Conservation (phyloP, 805 yeast species). For the Hanseniaspora hatyaiensis region DNA sequence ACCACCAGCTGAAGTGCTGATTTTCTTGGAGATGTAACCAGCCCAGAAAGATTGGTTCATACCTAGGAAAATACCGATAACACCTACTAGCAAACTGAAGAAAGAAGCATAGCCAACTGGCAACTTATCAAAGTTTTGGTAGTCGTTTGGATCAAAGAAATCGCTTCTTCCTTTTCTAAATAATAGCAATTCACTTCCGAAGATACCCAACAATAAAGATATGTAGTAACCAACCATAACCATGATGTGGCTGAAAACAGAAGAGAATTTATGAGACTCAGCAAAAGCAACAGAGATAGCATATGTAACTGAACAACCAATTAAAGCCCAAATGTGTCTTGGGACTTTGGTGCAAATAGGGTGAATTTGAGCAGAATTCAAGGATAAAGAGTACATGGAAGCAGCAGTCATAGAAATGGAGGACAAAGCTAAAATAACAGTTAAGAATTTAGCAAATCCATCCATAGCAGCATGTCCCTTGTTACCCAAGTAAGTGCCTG, state of each 20-base stretch:
- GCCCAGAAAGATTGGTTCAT: constrained; percentile 77
- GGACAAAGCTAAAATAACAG: constrained; percentile 70
- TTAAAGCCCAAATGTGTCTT: constrained; percentile 66
- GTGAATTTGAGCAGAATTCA: constrained; percentile 77
- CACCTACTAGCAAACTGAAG: constrained; percentile 70
- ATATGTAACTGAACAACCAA: constrained; percentile 61
- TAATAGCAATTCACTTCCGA: constrained; percentile 68
- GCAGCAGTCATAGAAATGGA: constrained; percentile 86
- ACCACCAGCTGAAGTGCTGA: constrained; percentile 37
- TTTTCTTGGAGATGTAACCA: constrained; percentile 51
- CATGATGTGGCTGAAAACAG: constrained; percentile 75
- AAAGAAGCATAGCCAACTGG: constrained; percentile 73
- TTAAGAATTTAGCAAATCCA: constrained; percentile 81
- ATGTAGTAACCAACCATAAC: constrained; percentile 81
- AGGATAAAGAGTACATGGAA: constrained; percentile 79
- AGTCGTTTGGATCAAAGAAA: constrained; percentile 52
- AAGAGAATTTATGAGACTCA: constrained; percentile 61
- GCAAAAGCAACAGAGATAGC: constrained; percentile 86
- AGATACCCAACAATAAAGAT: constrained; percentile 67
- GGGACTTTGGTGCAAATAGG: constrained; percentile 61
- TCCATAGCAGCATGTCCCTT: constrained; percentile 54
- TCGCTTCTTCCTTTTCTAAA: constrained; percentile 48
- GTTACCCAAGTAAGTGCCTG: constrained; percentile 37
- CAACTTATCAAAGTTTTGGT: constrained; percentile 43
- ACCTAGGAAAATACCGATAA: constrained; percentile 72